These are phyloP conservation scores for Cyberlindnera amylophila DNA, from an alignment of 805 yeast genomes.

Conservation along the genomic window DNA sequence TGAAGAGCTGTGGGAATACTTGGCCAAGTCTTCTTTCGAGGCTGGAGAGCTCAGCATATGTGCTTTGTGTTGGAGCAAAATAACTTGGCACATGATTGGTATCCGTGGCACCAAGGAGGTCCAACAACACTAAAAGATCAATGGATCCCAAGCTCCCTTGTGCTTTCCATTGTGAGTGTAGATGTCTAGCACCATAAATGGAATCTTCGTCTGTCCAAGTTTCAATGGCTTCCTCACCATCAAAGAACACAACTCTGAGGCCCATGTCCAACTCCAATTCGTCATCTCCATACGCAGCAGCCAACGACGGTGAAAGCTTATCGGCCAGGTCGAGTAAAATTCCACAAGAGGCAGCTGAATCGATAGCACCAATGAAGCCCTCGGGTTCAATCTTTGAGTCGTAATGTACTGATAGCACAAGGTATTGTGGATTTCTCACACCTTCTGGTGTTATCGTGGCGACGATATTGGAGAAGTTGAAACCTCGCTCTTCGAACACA, in stretches of 20 bases:
- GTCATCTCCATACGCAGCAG: conserved; percentile 14
- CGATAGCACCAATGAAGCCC: conserved; percentile 60
- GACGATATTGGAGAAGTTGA: conserved; percentile 37
- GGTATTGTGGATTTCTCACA: conserved; percentile 24
- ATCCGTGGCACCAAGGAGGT: conserved; percentile 42
- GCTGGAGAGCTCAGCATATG: conserved; percentile 34
- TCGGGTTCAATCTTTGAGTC: conserved; percentile 43
- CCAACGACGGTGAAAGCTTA: conserved; percentile 10
- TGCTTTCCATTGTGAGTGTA: conserved; percentile 38
- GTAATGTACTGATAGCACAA: conserved; percentile 50
- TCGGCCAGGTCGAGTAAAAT: conserved; percentile 43
- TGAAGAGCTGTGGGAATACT: conserved; percentile 7
- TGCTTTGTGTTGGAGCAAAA: conserved; percentile 36
- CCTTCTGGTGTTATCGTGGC: conserved; percentile 26
- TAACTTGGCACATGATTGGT: conserved; percentile 36
- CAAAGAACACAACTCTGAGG: conserved; percentile 49
- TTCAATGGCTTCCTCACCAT: conserved; percentile 59
- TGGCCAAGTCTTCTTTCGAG: conserved; percentile 31
- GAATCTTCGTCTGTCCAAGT: conserved; percentile 52
- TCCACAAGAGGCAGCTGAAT: conserved; percentile 57
- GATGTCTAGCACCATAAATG: conserved; percentile 50
- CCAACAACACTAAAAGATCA: conserved; percentile 46
- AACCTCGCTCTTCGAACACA: conserved; percentile 34
- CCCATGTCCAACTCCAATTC: conserved; percentile 30
- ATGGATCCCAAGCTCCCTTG: conserved; percentile 31